Evolutionary conservation across 2,329 filamentous ascomycete species (phyloP).

Genomic region (Claviceps digitariae): DNA sequence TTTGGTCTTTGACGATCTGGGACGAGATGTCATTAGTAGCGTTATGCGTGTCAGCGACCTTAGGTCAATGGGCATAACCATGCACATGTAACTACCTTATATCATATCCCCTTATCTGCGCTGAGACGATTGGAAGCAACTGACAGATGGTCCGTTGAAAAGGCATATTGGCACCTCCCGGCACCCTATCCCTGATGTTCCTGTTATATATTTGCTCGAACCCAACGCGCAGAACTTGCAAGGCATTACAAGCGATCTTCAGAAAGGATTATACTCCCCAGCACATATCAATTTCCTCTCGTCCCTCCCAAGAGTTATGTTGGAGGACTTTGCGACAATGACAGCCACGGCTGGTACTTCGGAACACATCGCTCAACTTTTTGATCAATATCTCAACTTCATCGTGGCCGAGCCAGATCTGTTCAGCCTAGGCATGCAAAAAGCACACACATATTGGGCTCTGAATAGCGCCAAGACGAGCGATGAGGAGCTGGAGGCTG

Average conservation of each 20-base stretch:
- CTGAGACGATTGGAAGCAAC: not conserved
- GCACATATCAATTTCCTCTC: constrained; percentile 96
- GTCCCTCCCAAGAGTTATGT: constrained; percentile 74
- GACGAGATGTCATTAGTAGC: constrained; percentile 92
- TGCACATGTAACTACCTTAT: constrained; percentile 65
- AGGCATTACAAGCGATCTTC: constrained; percentile 71
- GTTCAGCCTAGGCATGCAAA: constrained; percentile 86
- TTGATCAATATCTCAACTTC: constrained; percentile 95
- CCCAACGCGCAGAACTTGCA: constrained; percentile 71
- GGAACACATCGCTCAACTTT: constrained; percentile 83
- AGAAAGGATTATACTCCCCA: constrained; percentile 77
- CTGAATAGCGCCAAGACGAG: constrained; percentile 85
- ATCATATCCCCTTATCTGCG: not conserved
- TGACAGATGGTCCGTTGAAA: not conserved
- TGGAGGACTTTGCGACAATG: constrained; percentile 89
- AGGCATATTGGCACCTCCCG: constrained; percentile 71
- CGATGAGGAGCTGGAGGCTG: constrained; percentile 75
- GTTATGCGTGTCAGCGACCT: constrained; percentile 89
- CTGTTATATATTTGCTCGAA: constrained; percentile 91
- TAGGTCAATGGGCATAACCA: constrained; percentile 85
- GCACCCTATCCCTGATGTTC: constrained; percentile 90
- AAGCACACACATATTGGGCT: constrained; percentile 86
- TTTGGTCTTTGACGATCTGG: constrained; percentile 82
- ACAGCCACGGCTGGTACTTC: constrained; percentile 74
- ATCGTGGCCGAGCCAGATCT: constrained; percentile 91